These are phyloP conservation scores for Fraxinus americana DNA, from an alignment of 257 asterid genomes.

Conservation along the genomic window DNA sequence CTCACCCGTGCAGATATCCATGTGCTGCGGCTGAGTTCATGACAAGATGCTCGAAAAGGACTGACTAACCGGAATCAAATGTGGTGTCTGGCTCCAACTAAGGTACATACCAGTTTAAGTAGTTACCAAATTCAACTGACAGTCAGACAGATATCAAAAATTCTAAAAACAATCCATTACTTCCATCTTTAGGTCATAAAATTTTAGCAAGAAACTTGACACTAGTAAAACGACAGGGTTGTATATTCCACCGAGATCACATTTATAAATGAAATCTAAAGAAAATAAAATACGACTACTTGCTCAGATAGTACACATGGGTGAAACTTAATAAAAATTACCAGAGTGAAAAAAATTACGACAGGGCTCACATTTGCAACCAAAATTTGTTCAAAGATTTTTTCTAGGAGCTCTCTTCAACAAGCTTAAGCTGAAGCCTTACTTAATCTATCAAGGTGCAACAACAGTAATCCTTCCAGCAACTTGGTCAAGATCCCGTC, in stretches of 20 bases:
- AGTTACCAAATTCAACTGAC: too few relatives aligned
- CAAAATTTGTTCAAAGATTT: neutral
- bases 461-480: slow-evolving; percentile 47
- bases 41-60: too few relatives aligned
- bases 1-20: too few relatives aligned
- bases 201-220: neutral
- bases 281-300: neutral
- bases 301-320: neutral
- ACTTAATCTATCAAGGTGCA: slow-evolving; percentile 3
- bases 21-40: too few relatives aligned
- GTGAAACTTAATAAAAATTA: neutral
- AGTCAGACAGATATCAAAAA: too few relatives aligned
- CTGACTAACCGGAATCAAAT: too few relatives aligned
- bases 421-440: neutral
- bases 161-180: too few relatives aligned
- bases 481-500: slow-evolving; percentile 58
- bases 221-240: neutral
- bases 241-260: neutral
- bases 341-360: too few relatives aligned
- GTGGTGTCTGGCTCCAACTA: too few relatives aligned
- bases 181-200: neutral
- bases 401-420: neutral
- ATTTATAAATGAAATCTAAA: neutral
- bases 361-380: neutral
- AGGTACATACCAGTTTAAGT: too few relatives aligned